phyloP scores from a whole-genome alignment of 2,329 filamentous ascomycete species.

The Hysterium pulicare region DNA sequence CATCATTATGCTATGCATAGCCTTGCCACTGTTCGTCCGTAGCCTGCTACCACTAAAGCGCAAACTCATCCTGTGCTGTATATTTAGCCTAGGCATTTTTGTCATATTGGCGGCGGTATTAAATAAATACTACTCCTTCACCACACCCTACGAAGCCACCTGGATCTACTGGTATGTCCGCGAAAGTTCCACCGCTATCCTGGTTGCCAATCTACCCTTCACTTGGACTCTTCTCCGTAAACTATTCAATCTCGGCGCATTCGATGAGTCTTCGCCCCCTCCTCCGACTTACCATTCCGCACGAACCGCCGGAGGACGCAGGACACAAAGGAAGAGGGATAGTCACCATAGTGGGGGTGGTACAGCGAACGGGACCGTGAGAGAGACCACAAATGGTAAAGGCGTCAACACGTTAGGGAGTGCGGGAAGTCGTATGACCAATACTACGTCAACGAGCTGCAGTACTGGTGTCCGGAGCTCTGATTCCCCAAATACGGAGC shows the following conservation, averaged over 20 bases:
- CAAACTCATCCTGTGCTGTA: slow-evolving; percentile 53
- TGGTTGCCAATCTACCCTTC: slow-evolving; percentile 52
- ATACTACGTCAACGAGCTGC: background rate
- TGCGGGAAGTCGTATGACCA: background rate
- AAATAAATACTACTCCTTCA: slow-evolving; percentile 49
- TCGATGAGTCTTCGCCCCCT: slow-evolving; percentile 26
- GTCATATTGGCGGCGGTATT: slow-evolving; percentile 48
- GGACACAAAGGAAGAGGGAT: slow-evolving; percentile 13
- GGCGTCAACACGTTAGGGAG: background rate
- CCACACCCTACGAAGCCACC: slow-evolving; percentile 39
- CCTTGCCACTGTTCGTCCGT: slow-evolving; percentile 46
- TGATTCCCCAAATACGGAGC: background rate
- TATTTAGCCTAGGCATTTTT: slow-evolving; percentile 55
- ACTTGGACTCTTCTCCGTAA: slow-evolving; percentile 52
- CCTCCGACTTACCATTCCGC: slow-evolving; percentile 29
- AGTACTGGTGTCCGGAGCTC: background rate
- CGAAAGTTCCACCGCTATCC: slow-evolving; percentile 57
- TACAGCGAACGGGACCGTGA: slow-evolving; percentile 7
- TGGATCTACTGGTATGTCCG: slow-evolving; percentile 52
- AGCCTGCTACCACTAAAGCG: slow-evolving; percentile 44
- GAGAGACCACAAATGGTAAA: slow-evolving; percentile 3
- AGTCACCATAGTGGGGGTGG: slow-evolving; percentile 9
- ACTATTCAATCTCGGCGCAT: slow-evolving; percentile 41
- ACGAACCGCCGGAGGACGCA: slow-evolving; percentile 22
- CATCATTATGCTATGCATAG: slow-evolving; percentile 44